Evolutionary conservation across 352 stramenopile genomes (phyloP), one percentile per base, ranked within the genome.

Genomic region (Globisporangium perplexum): DNA sequence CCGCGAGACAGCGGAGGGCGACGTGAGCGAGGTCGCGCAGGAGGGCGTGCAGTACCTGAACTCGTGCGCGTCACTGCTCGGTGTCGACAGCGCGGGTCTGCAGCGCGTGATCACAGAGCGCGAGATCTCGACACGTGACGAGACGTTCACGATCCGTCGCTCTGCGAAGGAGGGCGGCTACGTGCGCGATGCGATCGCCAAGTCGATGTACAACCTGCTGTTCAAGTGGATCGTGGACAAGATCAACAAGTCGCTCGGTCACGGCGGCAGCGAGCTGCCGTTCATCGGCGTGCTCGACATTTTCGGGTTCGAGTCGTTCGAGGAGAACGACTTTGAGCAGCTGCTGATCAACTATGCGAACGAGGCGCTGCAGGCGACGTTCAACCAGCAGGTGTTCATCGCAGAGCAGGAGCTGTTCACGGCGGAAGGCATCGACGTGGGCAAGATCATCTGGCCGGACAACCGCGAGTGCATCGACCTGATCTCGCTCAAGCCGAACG

Each of bases 241-340:
- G 60, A 92, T 89, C 60, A 92, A 96, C 81, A 68, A 65, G 59
- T 85, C 74, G 64, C 86, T 77, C 56, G 88, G 81, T 45, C 88
- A 86, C 76, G 90, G 71, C 47, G 86, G 72, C 42, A 82, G 53
- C 56, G 77, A 63, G 50, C 53, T 83, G 30, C 69, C 74, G 28
- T 97, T 96, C 55, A 98, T 98, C 62, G 95, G 93, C 30, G 82
- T 98, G 28, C 69, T 98, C 20, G 96, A 98, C 83, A 98, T 98
- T 65, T 98, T 98, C 69, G 95, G 95, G 18, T 98, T 98, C 62
- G 95, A 98, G 67, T 96, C 88, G 7, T 98, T 98, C 61, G 83
- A 95, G 52, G 72, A 88, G 38, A 98, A 98, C 63, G 85, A 91
- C 57, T 91, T 96, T 50, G 86, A 96, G 65, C 86, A 96, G 63